Conservation (phyloP, 2,329 filamentous ascomycete species). For the Cadophora luteo-olivacea region DNA sequence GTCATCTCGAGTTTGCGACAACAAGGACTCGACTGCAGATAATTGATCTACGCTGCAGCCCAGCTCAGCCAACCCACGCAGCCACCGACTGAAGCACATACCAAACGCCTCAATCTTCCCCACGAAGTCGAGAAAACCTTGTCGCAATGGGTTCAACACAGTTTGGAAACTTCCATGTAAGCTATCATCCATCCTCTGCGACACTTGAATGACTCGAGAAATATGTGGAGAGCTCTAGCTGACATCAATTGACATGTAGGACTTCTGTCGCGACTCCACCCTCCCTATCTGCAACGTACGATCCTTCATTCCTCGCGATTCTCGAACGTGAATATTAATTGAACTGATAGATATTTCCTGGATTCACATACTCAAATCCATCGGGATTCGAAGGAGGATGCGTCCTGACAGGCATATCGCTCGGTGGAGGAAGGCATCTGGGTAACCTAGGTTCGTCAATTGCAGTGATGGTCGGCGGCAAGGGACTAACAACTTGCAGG, state of each 20-base stretch:
- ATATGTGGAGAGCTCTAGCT: conserved; percentile 5
- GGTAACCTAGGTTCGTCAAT: conserved; percentile 78
- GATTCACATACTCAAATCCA: conserved; percentile 36
- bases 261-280: conserved; percentile 85
- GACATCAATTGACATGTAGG: conserved; percentile 52
- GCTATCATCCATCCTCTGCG: conserved; percentile 25
- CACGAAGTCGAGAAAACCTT: conserved; percentile 1
- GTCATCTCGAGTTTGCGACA: conserved; percentile 16
- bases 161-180: conserved; percentile 64
- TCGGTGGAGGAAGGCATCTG: conserved; percentile 70
- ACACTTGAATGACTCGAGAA: conserved; percentile 21
- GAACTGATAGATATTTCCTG: conserved; percentile 65
- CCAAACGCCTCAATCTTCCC: conserved; percentile 10
- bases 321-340: conserved; percentile 29
- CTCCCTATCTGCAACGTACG: conserved; percentile 85
- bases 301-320: conserved; percentile 38
- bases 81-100: conserved; percentile 15
- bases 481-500: conserved; percentile 57
- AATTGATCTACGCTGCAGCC: conserved; percentile 17
- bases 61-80: conserved; percentile 17
- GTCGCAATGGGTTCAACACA: conserved; percentile 45
- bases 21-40: conserved; percentile 6
- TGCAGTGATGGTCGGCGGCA: background rate
- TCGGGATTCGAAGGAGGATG: conserved; percentile 63
- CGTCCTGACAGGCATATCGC: conserved; percentile 73